Percentiles rank a stretch among this genome's conserved stretches.
Conservation (phyloP, 805 yeast genomes). For the Myxozyma melibiosi region DNA sequence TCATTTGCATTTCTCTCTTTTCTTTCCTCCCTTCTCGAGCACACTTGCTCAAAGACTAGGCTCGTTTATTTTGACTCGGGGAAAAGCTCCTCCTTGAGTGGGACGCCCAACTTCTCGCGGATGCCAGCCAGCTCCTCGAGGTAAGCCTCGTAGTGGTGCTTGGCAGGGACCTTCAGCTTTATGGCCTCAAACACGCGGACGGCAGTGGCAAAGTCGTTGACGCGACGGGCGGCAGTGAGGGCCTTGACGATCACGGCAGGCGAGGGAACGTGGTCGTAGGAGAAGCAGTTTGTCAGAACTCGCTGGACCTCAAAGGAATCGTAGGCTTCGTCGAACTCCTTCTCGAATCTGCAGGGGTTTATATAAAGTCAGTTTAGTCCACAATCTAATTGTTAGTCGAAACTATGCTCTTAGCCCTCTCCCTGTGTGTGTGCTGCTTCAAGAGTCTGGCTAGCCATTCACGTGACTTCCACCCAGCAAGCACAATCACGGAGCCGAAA, state of each 20-base stretch:
- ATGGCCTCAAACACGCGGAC: conserved; percentile 88
- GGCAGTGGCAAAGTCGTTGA: conserved; percentile 97
- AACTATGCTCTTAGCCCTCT: no score
- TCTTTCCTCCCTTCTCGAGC: no score
- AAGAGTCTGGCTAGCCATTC: no score
- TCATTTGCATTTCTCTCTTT: no score
- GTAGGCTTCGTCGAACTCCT: conserved; percentile 93
- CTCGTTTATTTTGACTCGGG: conserved; percentile 37
- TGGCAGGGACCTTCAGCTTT: conserved; percentile 93
- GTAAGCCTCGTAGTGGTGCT: conserved; percentile 92
- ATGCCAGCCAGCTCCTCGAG: conserved; percentile 89
- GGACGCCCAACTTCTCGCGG: conserved; percentile 62
- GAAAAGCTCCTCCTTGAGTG: conserved; percentile 87
- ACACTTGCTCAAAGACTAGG: no score
- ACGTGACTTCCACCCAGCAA: not conserved
- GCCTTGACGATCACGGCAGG: conserved; percentile 96
- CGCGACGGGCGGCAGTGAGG: conserved; percentile 96
- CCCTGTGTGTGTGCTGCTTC: not conserved
- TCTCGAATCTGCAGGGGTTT: conserved; percentile 76
- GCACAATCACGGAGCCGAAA: not conserved
- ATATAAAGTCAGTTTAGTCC: not conserved
- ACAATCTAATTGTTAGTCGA: no score
- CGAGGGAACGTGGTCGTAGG: conserved; percentile 98
- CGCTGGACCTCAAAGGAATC: conserved; percentile 86
- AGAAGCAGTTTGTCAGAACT: conserved; percentile 95